Evolutionary conservation across 306 rosid species (phyloP), one percentile per base, ranked within the genome.

Genomic region (Hippophae gyantsensis): DNA sequence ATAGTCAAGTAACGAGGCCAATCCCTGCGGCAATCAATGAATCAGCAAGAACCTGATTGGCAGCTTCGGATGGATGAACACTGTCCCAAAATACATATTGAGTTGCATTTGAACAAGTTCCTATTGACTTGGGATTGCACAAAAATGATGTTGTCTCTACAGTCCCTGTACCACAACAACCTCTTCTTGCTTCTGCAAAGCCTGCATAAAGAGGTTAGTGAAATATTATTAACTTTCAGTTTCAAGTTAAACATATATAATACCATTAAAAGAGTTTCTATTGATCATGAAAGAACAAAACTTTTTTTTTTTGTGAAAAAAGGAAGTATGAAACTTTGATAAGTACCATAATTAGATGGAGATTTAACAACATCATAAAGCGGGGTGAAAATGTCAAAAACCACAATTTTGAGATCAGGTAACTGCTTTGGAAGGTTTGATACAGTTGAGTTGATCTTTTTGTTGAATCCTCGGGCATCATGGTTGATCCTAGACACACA

Each of bases 71-170:
- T 56, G 96, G 98, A 74, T 92, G 98, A 52, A 83, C 89, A 47
- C 93, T 76, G 65, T 92, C 98, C 98, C 98, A 87, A 69, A 92
- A 92, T 69, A 92, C 95, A 63, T 87, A 87, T n/a, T 85, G 87
- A 13, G 89, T 82, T 12, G 99, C 84, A 76, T 93, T 93, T 23
- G 81, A 45, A 70, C 95, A 93, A 23, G 90, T 93, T 73, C 95
- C 97, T 18, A 58, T 13, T 42, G 97, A 75, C n/a, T 71, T 63
- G 41, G 71, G 81, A 68, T 93, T 86, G 85, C 97, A 93, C 73
- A 88, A 71, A 12, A 86, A 52, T 12, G 80, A 59, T 65, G 99
- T 86, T 49, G 81, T 79, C 78, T 86, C 97, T 9, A 86, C 72
- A 5, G 61, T 62, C 51, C 95, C 96, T 9, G 92, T 83, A 7